Evolutionary conservation across 2,329 filamentous ascomycete genomes (phyloP).

Genomic region (Endoconidiophora polonica): DNA sequence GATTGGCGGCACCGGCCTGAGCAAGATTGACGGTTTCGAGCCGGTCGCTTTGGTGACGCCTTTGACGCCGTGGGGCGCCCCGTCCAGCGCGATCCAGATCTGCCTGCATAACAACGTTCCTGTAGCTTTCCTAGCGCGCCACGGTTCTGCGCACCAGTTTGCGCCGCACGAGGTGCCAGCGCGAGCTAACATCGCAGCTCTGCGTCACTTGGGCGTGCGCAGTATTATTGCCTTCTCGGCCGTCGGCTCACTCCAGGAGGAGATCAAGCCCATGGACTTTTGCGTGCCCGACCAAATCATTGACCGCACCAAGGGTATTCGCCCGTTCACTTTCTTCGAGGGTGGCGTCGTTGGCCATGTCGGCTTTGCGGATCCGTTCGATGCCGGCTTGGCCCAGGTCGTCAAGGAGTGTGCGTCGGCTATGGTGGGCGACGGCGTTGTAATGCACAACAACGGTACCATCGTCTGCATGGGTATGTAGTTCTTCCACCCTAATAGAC

Average conservation of each 20-base stretch:
- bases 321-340: slow-evolving; percentile 93
- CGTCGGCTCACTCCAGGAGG: slow-evolving; percentile 80
- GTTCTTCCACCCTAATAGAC: not conserved
- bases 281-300: slow-evolving; percentile 93
- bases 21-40: slow-evolving; percentile 71
- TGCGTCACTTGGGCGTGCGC: slow-evolving; percentile 76
- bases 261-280: slow-evolving; percentile 91
- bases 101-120: slow-evolving; percentile 69
- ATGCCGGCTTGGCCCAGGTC: slow-evolving; percentile 56
- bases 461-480: slow-evolving; percentile 77
- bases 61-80: slow-evolving; percentile 73
- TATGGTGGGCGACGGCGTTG: slow-evolving; percentile 70
- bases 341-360: slow-evolving; percentile 84
- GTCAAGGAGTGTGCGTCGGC: slow-evolving; percentile 59
- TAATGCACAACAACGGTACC: slow-evolving; percentile 67
- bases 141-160: slow-evolving; percentile 74
- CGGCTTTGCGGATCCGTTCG: slow-evolving; percentile 91
- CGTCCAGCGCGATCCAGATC: slow-evolving; percentile 63
- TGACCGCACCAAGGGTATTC: slow-evolving; percentile 87
- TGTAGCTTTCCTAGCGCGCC: slow-evolving; percentile 85
- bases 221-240: slow-evolving; percentile 89
- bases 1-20: slow-evolving; percentile 84
- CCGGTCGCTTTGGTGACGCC: slow-evolving; percentile 65
- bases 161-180: slow-evolving; percentile 90
- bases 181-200: slow-evolving; percentile 94